Evolutionary conservation across 2,329 filamentous ascomycete species (phyloP).

Genomic region (Beauveria sp.): DNA sequence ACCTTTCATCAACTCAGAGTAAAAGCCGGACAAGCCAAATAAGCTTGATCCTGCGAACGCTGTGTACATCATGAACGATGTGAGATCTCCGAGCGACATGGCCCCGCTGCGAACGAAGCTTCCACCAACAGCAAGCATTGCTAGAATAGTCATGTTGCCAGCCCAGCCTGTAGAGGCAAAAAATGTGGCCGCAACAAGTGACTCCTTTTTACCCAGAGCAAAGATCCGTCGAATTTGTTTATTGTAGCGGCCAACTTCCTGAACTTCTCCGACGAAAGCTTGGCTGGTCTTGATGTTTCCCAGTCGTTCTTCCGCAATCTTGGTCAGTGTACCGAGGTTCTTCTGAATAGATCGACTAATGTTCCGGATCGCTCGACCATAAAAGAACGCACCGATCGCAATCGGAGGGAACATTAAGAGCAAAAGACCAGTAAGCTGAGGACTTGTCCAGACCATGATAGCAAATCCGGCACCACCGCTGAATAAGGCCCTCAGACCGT

Average conservation of each 20-base stretch:
- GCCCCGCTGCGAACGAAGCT: slow-evolving; percentile 79
- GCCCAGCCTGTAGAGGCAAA: slow-evolving; percentile 81
- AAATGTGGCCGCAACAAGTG: slow-evolving; percentile 82
- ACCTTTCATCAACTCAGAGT: slow-evolving; percentile 98
- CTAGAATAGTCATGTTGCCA: slow-evolving; percentile 93
- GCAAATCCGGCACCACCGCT: slow-evolving; percentile 83
- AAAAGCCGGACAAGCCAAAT: slow-evolving; percentile 91
- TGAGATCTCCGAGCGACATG: slow-evolving; percentile 81
- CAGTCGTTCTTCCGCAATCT: slow-evolving; percentile 95
- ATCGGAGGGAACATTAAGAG: slow-evolving; percentile 85
- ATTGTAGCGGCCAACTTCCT: slow-evolving; percentile 88
- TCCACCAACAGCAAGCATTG: slow-evolving; percentile 82
- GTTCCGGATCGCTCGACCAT: slow-evolving; percentile 81
- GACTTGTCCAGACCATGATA: slow-evolving; percentile 93
- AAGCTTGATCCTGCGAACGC: slow-evolving; percentile 79
- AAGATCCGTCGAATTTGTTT: slow-evolving; percentile 89
- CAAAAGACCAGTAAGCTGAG: slow-evolving; percentile 81
- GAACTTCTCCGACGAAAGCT: slow-evolving; percentile 87
- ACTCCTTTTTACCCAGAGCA: slow-evolving; percentile 76
- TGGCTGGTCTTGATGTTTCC: slow-evolving; percentile 96
- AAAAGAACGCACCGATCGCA: slow-evolving; percentile 77
- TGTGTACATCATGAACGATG: slow-evolving; percentile 95
- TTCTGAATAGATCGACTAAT: slow-evolving; percentile 89
- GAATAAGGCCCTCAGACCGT: slow-evolving; percentile 85
- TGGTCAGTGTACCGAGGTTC: slow-evolving; percentile 85